Evolutionary conservation across 768 basidiomycete genomes (phyloP).

Genomic region (Collybia sp.): DNA sequence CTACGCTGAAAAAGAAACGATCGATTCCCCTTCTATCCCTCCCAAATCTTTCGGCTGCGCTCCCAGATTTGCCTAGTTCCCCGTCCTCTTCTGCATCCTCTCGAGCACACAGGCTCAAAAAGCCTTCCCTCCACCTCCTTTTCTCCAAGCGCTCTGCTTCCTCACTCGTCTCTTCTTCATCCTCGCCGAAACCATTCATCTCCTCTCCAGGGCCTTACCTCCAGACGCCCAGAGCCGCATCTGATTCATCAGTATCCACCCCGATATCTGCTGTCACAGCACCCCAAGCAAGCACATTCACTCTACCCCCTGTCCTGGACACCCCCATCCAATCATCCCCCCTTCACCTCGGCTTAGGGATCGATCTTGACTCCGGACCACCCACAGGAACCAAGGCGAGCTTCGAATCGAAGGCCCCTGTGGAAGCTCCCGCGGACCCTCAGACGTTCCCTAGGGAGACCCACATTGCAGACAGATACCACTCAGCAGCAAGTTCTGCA

Average conservation of each 20-base stretch:
- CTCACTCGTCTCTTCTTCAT: slow-evolving; percentile 26
- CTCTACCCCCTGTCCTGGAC: slow-evolving; percentile 54
- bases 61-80: slow-evolving; percentile 20
- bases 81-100: slow-evolving; percentile 23
- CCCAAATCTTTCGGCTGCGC: slow-evolving; percentile 23
- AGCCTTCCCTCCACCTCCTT: slow-evolving; percentile 64
- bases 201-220: slow-evolving; percentile 24
- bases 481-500: slow-evolving; percentile 16
- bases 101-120: slow-evolving; percentile 43
- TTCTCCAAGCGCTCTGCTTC: slow-evolving; percentile 63
- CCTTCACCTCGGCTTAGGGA: slow-evolving; percentile 34
- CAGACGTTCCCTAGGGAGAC: too few relatives aligned
- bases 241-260: slow-evolving; percentile 46
- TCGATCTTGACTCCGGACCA: slow-evolving; percentile 26
- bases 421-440: neutral
- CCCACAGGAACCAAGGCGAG: slow-evolving; percentile 14
- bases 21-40: slow-evolving; percentile 37
- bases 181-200: slow-evolving; percentile 18
- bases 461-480: neutral
- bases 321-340: slow-evolving; percentile 58
- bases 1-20: slow-evolving; percentile 26
- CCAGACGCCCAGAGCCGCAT: slow-evolving; percentile 30
- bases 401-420: slow-evolving; percentile 2
- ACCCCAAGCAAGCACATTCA: slow-evolving; percentile 41
- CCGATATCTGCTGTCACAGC: slow-evolving; percentile 56